These are phyloP conservation scores for Magnolia changhungtana DNA, from an alignment of 164 flowering plant species.

Conservation along the genomic window DNA sequence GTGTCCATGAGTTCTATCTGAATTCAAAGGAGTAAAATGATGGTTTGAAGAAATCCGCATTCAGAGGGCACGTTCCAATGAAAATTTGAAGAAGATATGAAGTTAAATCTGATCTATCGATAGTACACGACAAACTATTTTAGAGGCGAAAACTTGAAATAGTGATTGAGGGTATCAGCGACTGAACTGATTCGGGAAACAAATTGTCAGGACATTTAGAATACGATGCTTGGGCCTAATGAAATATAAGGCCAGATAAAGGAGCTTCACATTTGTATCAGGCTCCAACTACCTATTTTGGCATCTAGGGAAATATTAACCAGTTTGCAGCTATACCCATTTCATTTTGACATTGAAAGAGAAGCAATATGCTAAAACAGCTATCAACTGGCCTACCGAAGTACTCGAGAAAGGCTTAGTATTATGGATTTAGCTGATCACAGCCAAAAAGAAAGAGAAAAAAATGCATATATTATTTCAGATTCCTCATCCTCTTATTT, in stretches of 20 bases:
- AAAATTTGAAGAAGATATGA: too few relatives aligned
- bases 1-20: too few relatives aligned
- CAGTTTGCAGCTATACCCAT: neutral
- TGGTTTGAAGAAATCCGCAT: too few relatives aligned
- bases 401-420: neutral
- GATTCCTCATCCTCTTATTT: too few relatives aligned
- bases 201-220: neutral
- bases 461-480: too few relatives aligned
- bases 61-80: too few relatives aligned
- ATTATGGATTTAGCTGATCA: neutral
- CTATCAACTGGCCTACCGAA: neutral
- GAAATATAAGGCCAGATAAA: neutral
- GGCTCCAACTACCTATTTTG: neutral
- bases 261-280: neutral
- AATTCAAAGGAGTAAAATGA: too few relatives aligned
- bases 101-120: too few relatives aligned
- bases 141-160: too few relatives aligned
- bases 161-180: too few relatives aligned
- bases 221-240: neutral
- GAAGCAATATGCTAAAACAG: neutral
- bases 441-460: too few relatives aligned
- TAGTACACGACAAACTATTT: too few relatives aligned
- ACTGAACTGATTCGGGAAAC: neutral
- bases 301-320: neutral
- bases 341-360: neutral